These are phyloP conservation scores for Ceriops tagal DNA, from an alignment of 345 rosid species.

Conservation along the genomic window DNA sequence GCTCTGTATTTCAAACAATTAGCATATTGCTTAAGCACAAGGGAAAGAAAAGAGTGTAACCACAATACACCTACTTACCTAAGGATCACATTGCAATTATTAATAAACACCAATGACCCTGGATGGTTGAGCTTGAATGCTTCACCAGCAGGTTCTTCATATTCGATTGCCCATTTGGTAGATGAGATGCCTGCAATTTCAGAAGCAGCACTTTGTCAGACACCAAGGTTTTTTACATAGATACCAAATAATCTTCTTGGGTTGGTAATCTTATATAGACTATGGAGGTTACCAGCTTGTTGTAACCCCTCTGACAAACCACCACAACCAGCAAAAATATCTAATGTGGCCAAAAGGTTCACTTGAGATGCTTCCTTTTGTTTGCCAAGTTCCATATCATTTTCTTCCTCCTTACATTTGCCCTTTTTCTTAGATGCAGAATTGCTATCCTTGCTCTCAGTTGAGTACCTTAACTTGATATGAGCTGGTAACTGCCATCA, in stretches of 20 bases:
- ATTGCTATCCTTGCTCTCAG: constrained; percentile 33
- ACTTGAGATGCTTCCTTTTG: constrained; percentile 32
- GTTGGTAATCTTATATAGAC: background rate
- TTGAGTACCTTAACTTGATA: constrained; percentile 49
- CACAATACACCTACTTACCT: constrained; percentile 24
- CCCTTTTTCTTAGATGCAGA: constrained; percentile 63
- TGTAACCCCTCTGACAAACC: constrained; percentile 71
- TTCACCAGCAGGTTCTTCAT: constrained; percentile 85
- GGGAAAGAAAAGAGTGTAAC: background rate
- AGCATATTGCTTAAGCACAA: background rate
- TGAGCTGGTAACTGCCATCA: constrained; percentile 52
- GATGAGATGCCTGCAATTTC: constrained; percentile 49
- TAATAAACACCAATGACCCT: constrained; percentile 54
- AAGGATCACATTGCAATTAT: constrained; percentile 87
- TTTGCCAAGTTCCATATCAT: constrained; percentile 31
- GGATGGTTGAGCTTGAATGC: constrained; percentile 78
- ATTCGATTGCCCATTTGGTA: constrained; percentile 90
- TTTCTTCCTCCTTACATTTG: constrained; percentile 56
- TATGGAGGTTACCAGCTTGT: constrained; percentile 45
- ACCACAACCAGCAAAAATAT: constrained; percentile 89
- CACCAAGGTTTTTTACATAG: constrained; percentile 1
- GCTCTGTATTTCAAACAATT: constrained; percentile 44
- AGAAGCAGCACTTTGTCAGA: background rate
- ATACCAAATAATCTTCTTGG: background rate
- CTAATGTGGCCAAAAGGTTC: constrained; percentile 53